phyloP scores from a whole-genome alignment of 805 yeast species.

The Pichia membranifaciens region DNA sequence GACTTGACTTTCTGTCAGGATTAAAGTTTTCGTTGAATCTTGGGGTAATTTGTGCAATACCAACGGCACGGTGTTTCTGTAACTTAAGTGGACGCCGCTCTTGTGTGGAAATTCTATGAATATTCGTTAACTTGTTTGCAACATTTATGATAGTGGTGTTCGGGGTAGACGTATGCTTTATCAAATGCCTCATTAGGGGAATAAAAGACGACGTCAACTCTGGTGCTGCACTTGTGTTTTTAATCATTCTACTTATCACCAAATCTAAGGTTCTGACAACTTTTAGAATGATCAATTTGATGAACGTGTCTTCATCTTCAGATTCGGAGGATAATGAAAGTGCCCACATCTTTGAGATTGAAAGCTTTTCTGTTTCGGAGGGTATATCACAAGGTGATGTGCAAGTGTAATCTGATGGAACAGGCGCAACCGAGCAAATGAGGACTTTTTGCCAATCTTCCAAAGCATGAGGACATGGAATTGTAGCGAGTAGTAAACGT shows the following conservation, averaged over 20 bases:
- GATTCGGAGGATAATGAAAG: constrained; percentile 7
- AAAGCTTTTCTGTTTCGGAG: constrained; percentile 4
- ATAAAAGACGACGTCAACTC: constrained; percentile 52
- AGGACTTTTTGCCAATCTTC: constrained; percentile 17
- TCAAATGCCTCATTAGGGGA: constrained; percentile 36
- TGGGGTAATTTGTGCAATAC: constrained; percentile 82
- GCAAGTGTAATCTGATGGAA: constrained; percentile 19
- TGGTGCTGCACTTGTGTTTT: constrained; percentile 52
- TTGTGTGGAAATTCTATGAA: constrained; percentile 40
- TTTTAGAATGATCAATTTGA: constrained; percentile 31
- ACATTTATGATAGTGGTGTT: constrained; percentile 32
- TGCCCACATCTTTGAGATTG: constrained; percentile 8
- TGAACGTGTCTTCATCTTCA: constrained; percentile 14
- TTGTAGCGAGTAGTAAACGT: constrained; percentile 40
- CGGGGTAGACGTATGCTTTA: constrained; percentile 31
- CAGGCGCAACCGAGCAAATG: constrained; percentile 16
- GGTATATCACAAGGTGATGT: constrained; percentile 15
- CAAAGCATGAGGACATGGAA: constrained; percentile 33
- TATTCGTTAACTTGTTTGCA: constrained; percentile 41
- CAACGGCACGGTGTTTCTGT: constrained; percentile 78
- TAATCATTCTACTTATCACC: constrained; percentile 41
- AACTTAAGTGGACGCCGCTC: constrained; percentile 67
- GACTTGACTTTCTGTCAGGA: constrained; percentile 77
- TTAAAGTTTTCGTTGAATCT: constrained; percentile 93
- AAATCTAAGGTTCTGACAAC: constrained; percentile 30